Base-by-base conservation (phyloP, 1,284 basidiomycete genomes). In the Puccinia coronata region DNA sequence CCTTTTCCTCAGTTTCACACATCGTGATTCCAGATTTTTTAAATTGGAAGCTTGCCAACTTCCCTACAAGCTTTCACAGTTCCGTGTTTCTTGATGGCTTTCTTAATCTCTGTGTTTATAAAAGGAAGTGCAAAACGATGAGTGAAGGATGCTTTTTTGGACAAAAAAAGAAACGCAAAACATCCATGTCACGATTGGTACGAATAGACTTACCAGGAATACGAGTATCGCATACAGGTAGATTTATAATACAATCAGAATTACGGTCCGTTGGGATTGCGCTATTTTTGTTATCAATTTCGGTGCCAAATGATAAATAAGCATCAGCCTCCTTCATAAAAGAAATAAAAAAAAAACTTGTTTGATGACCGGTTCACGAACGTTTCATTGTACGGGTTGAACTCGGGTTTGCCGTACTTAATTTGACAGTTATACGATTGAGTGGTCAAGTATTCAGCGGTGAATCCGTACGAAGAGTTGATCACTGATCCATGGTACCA, bases 381-480 rank as follows among this genome's bases (percentile, higher is more conserved):
- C 77, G 49, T 80, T 2, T 71, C 43, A 25, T 72, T 71, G 51
- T 71, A 80, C 25, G 67, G 77, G 67, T 80, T 71, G 16, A 6
- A 55, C 2, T 69, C 77, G 28, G 34, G 31, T 43, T 70, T 69
- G n/a, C 77, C 77, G 41, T 61, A 69, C 53, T 59, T 71, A 23
- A 28, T 39, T 39, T 80, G 67, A 61, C 77, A 80, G 23, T 80
- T 51, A 16, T 49, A 80, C 6, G 77, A 65, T 53, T 80, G 77
- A n/a, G 77, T 80, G 36, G 77, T 71, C 23, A 80, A 18, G 67
- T 71, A 80, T 61, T 80, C 77, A 14, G 77, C 65, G 0, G 77
- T 71, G 55, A 80, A 80, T 28, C 77, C 77, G 55, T 80, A 80
- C 20, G 77, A 55, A 31, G 77, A 70, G 55, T 80, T 80, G 53